Percentiles rank a stretch among this genome's conserved stretches.
These are phyloP conservation scores for Casuarina glauca DNA, from an alignment of 306 rosid genomes.

Conservation along the genomic window DNA sequence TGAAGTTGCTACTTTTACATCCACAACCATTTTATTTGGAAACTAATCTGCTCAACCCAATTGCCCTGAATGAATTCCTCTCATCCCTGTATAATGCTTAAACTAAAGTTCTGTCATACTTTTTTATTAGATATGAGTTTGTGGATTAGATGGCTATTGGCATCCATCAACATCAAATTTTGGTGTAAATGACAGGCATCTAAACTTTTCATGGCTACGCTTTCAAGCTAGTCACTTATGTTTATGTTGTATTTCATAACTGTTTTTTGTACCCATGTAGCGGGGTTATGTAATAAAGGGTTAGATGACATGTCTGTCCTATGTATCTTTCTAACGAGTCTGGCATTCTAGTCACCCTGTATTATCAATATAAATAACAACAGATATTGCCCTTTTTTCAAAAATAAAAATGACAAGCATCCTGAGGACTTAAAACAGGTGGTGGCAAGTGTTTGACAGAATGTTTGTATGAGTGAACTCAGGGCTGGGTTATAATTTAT, in stretches of 20 bases:
- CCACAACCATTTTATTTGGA: background rate
- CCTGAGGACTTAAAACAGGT: background rate
- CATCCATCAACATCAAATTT: background rate
- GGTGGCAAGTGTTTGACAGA: background rate
- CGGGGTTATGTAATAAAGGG: too few relatives aligned
- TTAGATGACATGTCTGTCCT: too few relatives aligned
- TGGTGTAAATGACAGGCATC: background rate
- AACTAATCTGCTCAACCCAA: background rate
- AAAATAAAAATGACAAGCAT: background rate
- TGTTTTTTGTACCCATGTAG: too few relatives aligned
- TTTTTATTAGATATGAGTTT: background rate
- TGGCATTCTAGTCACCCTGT: too few relatives aligned
- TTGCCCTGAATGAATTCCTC: background rate
- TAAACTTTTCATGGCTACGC: too few relatives aligned
- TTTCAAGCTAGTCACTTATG: too few relatives aligned
- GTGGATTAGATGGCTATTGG: background rate
- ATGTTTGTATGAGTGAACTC: background rate
- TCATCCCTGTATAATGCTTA: constrained; percentile 1
- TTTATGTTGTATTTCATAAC: too few relatives aligned
- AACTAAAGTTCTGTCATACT: background rate
- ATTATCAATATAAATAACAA: too few relatives aligned
- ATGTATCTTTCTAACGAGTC: too few relatives aligned
- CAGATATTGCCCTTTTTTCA: too few relatives aligned
- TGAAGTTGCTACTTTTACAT: background rate
- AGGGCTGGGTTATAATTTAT: background rate